Base-by-base conservation (phyloP, 352 stramenopile species). In the Aphanomyces cochlioides region DNA sequence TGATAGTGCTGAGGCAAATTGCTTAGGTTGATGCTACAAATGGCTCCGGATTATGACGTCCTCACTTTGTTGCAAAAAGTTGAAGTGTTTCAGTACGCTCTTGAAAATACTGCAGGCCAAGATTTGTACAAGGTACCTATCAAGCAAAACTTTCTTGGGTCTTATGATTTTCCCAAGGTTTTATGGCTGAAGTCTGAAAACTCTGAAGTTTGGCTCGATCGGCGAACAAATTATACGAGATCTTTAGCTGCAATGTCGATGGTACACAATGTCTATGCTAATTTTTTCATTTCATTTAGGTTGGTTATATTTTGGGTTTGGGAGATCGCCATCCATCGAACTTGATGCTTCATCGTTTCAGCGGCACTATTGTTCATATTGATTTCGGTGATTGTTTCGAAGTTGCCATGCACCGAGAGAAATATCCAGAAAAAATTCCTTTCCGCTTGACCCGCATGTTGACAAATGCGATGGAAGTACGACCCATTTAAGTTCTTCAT, bases 381-480 rank as follows among this genome's bases (percentile, higher is more conserved):
- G 95, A 98, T 70, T 98, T 98, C 74, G 95, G 95, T 36, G 95
- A 98, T 77, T 92, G 82, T 56, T 99, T 99, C 73, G 97, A 99
- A 79, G 97, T 99, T 53, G 96, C 96, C 5, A 99, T 99, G 96
- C 90, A 98, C 56, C 87, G 97, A 40, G 96, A 99, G 40, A 99
- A 99, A 73, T 99, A 98, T 70, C 98, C 98, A 0, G 98, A 99
- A 79, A 98, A 96, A 68, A 96, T 99, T 37, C 98, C 98, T 5
- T 99, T 99, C 77, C 94, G 98, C 10, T 77, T 99, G 13, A 99
- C 98, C 8, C 84, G 97, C 15, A 99, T 99, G 96, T 84, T 99
- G 13, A 96, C 96, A 38, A 98, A 99, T 47, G 97, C 97, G 17
- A 99, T 99, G 97, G 98, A 99, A 79, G 96, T 97, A 37, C 40